Conservation (phyloP, 2,329 filamentous ascomycete species). For the Hypoxylon rubiginosum region DNA sequence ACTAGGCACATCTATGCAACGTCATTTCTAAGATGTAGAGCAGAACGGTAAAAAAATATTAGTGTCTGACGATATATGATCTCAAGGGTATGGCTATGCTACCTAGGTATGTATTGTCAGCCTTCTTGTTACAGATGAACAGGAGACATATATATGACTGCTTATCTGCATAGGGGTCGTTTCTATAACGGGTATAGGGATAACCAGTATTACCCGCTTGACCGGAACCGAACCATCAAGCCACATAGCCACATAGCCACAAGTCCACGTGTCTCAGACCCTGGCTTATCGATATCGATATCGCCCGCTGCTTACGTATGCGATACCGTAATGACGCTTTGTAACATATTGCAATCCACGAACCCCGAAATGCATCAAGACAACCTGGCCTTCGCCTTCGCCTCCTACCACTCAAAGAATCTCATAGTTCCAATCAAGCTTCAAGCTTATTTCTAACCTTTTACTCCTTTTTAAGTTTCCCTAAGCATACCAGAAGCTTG, state of each 20-base stretch:
- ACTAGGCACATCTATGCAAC: no score
- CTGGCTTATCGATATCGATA: constrained; percentile 1
- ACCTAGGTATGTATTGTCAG: no score
- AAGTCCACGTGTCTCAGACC: not conserved
- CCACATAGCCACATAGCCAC: not conserved
- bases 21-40: no score
- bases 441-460: not conserved
- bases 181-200: not conserved
- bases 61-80: no score
- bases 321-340: not conserved
- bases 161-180: not conserved
- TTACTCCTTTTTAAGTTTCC: not conserved
- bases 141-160: not conserved
- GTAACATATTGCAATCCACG: constrained; percentile 16
- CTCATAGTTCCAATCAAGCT: not conserved
- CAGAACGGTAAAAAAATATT: no score
- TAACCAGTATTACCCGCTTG: not conserved
- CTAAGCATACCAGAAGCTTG: not conserved
- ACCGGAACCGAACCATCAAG: not conserved
- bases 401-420: constrained; percentile 3
- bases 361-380: constrained; percentile 27
- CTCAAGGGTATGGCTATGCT: no score
- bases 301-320: not conserved
- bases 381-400: constrained; percentile 26
- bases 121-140: not conserved